Evolutionary conservation across 495 filamentous ascomycete genomes (phyloP).

Genomic region (Neurospora tetrasperma): DNA sequence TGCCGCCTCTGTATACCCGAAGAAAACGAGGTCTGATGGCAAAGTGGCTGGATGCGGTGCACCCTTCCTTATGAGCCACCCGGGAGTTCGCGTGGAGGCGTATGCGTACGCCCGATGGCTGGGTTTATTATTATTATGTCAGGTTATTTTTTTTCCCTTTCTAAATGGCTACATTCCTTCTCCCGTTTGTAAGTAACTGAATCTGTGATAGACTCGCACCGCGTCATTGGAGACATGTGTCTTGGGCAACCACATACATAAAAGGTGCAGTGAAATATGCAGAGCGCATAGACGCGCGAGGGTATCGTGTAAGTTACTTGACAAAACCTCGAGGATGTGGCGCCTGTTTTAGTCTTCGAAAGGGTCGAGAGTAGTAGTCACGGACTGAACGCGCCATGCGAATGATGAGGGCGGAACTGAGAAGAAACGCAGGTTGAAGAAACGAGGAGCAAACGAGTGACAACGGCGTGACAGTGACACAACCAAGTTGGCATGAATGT

Average conservation of each 20-base stretch:
- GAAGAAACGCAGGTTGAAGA: neutral
- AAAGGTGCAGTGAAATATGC: slow-evolving; percentile 24
- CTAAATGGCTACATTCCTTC: neutral
- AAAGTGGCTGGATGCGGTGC: neutral
- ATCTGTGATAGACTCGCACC: neutral
- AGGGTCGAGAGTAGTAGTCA: neutral
- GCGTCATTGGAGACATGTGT: neutral
- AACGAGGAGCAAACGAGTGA: neutral
- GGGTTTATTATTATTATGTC: too few species aligned
- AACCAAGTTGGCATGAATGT: neutral
- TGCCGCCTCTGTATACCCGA: neutral
- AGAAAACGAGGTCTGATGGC: neutral
- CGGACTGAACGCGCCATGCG: neutral
- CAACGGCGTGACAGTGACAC: neutral
- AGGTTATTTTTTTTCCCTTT: too few species aligned
- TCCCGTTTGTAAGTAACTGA: neutral
- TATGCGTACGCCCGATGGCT: neutral
- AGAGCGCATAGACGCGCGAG: slow-evolving; percentile 67
- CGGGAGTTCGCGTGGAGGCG: neutral
- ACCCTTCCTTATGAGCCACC: neutral
- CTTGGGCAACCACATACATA: neutral
- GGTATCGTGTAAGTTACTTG: slow-evolving; percentile 38
- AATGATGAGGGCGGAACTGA: neutral
- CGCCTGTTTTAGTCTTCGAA: neutral
- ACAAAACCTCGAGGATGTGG: neutral